Evolutionary conservation across 2,329 filamentous ascomycete species (phyloP).

Genomic region (Raffaelea albimanens): DNA sequence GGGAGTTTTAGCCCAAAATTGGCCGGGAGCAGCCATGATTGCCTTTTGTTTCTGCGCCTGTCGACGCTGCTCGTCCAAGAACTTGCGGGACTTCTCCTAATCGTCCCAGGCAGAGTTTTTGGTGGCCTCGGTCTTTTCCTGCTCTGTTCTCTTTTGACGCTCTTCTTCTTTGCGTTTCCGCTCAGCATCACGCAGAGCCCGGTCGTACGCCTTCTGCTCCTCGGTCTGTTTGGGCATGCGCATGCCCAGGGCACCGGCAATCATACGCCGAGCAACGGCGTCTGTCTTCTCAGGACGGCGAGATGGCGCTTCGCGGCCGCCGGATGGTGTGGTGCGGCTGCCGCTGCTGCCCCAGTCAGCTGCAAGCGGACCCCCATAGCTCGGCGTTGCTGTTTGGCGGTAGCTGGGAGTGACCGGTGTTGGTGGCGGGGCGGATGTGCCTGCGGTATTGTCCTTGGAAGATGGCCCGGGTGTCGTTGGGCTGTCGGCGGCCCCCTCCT

Average conservation of each 20-base stretch:
- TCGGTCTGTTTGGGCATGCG: slow-evolving; percentile 73
- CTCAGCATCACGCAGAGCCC: slow-evolving; percentile 74
- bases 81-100: too few species aligned
- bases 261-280: slow-evolving; percentile 79
- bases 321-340: not conserved
- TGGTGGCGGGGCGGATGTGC: slow-evolving; percentile 48
- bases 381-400: slow-evolving; percentile 7
- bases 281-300: slow-evolving; percentile 81
- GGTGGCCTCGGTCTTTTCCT: too few species aligned
- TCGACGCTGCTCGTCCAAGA: too few species aligned
- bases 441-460: slow-evolving; percentile 6
- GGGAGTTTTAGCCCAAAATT: too few species aligned
- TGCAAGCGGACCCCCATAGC: not conserved
- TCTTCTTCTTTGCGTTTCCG: slow-evolving; percentile 63
- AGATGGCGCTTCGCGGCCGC: slow-evolving; percentile 8
- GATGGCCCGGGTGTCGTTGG: slow-evolving; percentile 8
- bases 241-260: slow-evolving; percentile 78
- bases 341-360: not conserved
- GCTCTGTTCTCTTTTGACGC: too few species aligned
- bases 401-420: slow-evolving; percentile 53
- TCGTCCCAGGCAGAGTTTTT: too few species aligned
- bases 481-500: slow-evolving; percentile 27
- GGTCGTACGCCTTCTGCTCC: slow-evolving; percentile 81
- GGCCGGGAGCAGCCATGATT: too few species aligned
- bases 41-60: too few species aligned